These are phyloP conservation scores for Podila horticola DNA, from an alignment of 192 early-diverging fungal species.

Conservation along the genomic window DNA sequence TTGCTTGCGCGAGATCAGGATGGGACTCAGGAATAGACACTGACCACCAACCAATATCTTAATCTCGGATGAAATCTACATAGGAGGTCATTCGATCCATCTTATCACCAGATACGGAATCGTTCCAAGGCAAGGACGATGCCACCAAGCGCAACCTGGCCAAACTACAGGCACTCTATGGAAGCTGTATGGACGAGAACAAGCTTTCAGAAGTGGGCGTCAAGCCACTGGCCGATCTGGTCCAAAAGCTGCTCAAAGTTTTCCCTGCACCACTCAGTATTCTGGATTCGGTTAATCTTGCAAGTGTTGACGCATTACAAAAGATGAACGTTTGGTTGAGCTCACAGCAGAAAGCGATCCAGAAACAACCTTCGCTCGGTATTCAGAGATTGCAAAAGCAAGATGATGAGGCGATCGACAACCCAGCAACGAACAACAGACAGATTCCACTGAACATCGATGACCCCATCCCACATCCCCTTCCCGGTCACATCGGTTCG, in stretches of 20 bases:
- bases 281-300: constrained; percentile 10
- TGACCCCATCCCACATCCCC: not conserved
- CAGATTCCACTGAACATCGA: not conserved
- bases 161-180: constrained; percentile 66
- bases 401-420: not conserved
- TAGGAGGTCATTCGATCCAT: constrained; percentile 57
- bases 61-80: not conserved
- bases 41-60: not conserved
- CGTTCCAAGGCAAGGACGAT: constrained; percentile 28
- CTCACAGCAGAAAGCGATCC: not conserved
- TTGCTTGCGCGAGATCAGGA: not conserved
- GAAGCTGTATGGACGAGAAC: constrained; percentile 62
- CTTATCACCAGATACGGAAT: constrained; percentile 56
- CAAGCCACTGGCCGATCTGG: constrained; percentile 48
- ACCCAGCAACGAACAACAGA: not conserved
- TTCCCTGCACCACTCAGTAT: constrained; percentile 43
- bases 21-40: not conserved
- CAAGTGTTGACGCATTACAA: not conserved
- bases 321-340: not conserved
- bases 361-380: not conserved
- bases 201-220: constrained; percentile 50
- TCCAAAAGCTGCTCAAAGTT: constrained; percentile 39
- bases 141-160: constrained; percentile 62
- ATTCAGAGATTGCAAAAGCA: not conserved
- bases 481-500: not conserved